Evolutionary conservation across 805 yeast genomes (phyloP), one percentile per base, ranked within the genome.

Genomic region (Candida quercuum): DNA sequence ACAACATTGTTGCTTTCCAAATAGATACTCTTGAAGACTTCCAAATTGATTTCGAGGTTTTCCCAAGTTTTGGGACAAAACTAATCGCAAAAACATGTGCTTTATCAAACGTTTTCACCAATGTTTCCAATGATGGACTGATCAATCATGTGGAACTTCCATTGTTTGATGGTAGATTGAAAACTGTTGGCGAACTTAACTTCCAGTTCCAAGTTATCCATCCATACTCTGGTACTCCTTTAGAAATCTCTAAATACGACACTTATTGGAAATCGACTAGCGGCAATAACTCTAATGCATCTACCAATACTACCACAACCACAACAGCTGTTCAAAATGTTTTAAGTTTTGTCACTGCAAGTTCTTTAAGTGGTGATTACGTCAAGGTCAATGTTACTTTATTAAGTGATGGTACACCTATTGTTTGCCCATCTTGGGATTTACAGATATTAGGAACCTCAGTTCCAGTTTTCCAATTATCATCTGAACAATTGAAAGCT

Each of bases 231-330:
- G 97, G 96, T 6, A 64, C 63, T 0, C 82, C 95, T 5, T 64
- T 91, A 41, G 97, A 89, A 59, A 83, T 94, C 30, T 81, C 95
- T 10, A 86, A 87, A 63, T 88, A 85, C 56, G 97, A 89, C 54
- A 91, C 98, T 0, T 91, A 91, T 61, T 91, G 99, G 99, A 93
- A 89, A 60, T 81, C 95, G 1, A 85, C 96, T 0, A 74, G 81
- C 32, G 76, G 75, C 28, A 59, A 66, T 30, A 48, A 48, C 31
- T 28, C 33, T n/a, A 32, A 21, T 3, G 37, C 49, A 14, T 28
- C 16, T n/a, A 32, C 34, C 13, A 32, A 26, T 3, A 38, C 49
- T 10, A 33, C 19, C 17, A 27, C 31, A 14, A 20, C 21, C 12
- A 38, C 30, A 15, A 35, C 28, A 10, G 32, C 19, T 15, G 39